Evolutionary conservation across 371 early-diverging fungal genomes (phyloP).

Genomic region (Apophysomyces sp.): DNA sequence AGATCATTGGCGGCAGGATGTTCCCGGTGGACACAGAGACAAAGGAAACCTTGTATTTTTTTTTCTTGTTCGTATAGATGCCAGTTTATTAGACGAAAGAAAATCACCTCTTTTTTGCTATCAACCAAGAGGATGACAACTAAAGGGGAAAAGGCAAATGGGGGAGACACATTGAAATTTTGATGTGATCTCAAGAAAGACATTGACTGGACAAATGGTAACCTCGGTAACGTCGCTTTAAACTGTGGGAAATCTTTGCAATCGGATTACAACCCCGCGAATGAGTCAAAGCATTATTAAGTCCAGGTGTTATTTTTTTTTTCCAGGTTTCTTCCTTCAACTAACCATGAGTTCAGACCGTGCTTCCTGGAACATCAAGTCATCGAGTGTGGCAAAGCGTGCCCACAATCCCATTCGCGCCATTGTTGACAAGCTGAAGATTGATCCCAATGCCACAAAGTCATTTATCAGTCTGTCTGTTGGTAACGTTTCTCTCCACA

Average conservation of each 20-base stretch:
- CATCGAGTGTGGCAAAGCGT: slow-evolving; percentile 65
- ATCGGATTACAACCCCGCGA: not conserved
- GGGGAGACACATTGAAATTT: too few relatives aligned
- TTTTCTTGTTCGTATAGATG: too few relatives aligned
- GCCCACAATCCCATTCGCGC: slow-evolving; percentile 90
- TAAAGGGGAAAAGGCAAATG: too few relatives aligned
- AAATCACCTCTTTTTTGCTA: too few relatives aligned
- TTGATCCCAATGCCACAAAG: slow-evolving; percentile 70
- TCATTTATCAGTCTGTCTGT: slow-evolving; percentile 80
- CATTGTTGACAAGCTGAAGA: slow-evolving; percentile 77
- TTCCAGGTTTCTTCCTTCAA: not conserved
- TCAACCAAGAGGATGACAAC: too few relatives aligned
- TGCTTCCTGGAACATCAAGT: slow-evolving; percentile 46
- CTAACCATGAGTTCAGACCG: slow-evolving; percentile 26
- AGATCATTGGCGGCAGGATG: too few relatives aligned
- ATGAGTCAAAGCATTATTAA: not conserved
- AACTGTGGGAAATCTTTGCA: slow-evolving; percentile 8
- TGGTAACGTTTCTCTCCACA: slow-evolving; percentile 35
- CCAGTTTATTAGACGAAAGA: too few relatives aligned
- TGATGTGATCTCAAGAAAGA: too few relatives aligned
- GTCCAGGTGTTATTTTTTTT: not conserved
- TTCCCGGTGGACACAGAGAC: too few relatives aligned
- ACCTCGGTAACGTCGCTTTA: not conserved
- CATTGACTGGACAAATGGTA: not conserved
- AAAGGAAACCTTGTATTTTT: too few relatives aligned